These are phyloP conservation scores for Melampsora larici-populina DNA, from an alignment of 1,284 basidiomycete species.

Conservation along the genomic window DNA sequence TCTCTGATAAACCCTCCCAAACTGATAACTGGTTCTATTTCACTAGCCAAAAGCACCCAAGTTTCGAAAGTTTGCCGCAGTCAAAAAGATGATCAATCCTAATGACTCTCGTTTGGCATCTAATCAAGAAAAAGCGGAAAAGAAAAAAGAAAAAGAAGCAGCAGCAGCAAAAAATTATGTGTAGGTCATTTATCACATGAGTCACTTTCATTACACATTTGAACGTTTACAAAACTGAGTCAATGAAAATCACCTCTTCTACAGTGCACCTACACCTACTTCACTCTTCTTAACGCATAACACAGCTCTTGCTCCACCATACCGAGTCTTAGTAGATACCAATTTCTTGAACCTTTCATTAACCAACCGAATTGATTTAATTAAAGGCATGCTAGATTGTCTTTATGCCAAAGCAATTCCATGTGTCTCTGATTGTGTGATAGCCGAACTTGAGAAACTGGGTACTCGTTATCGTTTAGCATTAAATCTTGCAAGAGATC, in stretches of 20 bases:
- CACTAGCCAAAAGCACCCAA: slow-evolving; percentile 85
- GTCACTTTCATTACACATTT: background rate
- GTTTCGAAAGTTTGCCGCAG: slow-evolving; percentile 88
- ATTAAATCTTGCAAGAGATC: slow-evolving; percentile 92
- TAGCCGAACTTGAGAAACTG: slow-evolving; percentile 95
- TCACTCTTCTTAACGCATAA: slow-evolving; percentile 96
- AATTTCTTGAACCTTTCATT: slow-evolving; percentile 99
- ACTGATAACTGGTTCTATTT: slow-evolving; percentile 1
- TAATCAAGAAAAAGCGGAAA: slow-evolving; percentile 57
- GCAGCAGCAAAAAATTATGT: slow-evolving; percentile 55
- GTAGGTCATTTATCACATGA: slow-evolving; percentile 49
- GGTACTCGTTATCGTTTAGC: slow-evolving; percentile 94
- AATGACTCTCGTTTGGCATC: slow-evolving; percentile 79
- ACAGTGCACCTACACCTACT: slow-evolving; percentile 74
- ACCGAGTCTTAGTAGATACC: slow-evolving; percentile 95
- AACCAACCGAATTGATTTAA: slow-evolving; percentile 95
- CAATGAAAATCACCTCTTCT: background rate
- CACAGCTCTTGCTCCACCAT: slow-evolving; percentile 90
- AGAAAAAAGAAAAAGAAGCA: slow-evolving; percentile 47
- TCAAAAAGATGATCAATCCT: slow-evolving; percentile 92
- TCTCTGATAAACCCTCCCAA: background rate
- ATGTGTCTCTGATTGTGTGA: slow-evolving; percentile 95
- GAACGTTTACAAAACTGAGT: background rate
- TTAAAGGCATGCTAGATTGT: slow-evolving; percentile 99
- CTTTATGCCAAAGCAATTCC: slow-evolving; percentile 99